A percentile compares a stretch with the other conserved stretches of the same genome.
Conservation (phyloP, 176 grass and related monocot genomes). For the Tillandsia leiboldiana region DNA sequence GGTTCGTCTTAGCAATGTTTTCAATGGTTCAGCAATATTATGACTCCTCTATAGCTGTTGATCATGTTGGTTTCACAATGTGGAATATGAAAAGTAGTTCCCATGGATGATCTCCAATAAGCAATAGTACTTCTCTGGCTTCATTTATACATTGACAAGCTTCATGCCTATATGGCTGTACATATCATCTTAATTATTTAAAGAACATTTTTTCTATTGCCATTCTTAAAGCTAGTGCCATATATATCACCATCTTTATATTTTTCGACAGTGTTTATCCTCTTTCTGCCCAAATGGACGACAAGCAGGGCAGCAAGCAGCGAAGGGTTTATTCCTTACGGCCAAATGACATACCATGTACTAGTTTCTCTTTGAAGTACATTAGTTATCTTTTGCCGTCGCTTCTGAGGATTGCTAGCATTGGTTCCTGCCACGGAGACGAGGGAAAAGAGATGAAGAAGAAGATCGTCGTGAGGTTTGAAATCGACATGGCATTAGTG, state of each 20-base stretch:
- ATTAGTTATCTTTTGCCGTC: conserved; percentile 5
- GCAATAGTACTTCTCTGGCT: too few relatives aligned
- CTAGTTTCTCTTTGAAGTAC: not conserved
- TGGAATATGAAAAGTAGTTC: too few relatives aligned
- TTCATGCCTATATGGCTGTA: too few relatives aligned
- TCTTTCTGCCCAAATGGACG: not conserved
- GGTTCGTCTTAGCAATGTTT: too few relatives aligned
- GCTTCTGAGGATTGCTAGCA: not conserved
- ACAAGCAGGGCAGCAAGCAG: not conserved
- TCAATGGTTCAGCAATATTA: too few relatives aligned
- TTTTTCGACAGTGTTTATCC: not conserved
- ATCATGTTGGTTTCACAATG: too few relatives aligned
- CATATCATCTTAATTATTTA: not conserved
- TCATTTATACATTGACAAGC: too few relatives aligned
- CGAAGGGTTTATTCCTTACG: not conserved
- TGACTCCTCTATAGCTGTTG: too few relatives aligned
- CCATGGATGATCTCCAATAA: too few relatives aligned
- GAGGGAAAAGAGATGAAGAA: conserved; percentile 3
- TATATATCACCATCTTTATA: not conserved
- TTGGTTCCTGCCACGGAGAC: not conserved
- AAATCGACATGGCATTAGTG: conserved; percentile 2
- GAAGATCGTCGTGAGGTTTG: not conserved
- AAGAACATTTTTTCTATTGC: not conserved
- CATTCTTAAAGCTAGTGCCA: not conserved
- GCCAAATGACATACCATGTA: not conserved